Evolutionary conservation across 1,284 basidiomycete genomes (phyloP).

Genomic region (Austroboletus olivaceoglutinosus): DNA sequence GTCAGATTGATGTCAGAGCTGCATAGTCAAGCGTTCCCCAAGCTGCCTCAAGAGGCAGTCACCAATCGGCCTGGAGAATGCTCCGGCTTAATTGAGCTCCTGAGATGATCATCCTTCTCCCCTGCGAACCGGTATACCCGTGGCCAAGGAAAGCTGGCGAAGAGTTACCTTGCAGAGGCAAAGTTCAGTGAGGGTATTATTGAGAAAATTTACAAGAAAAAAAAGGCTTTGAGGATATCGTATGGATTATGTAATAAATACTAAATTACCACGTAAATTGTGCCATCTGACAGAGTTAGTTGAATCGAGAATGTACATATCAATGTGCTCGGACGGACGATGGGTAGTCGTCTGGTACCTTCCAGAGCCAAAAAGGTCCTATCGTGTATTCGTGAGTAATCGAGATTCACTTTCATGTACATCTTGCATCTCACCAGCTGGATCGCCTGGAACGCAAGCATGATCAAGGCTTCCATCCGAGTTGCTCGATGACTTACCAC

Average conservation of each 20-base stretch:
- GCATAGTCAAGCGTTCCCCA: slow-evolving; percentile 75
- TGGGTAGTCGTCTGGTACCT: slow-evolving; percentile 16
- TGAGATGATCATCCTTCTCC: slow-evolving; percentile 36
- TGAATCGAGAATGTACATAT: too few species aligned
- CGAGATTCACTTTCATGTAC: too few species aligned
- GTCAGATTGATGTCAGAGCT: slow-evolving; percentile 48
- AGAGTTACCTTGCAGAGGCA: slow-evolving; percentile 44
- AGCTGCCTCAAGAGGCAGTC: slow-evolving; percentile 42
- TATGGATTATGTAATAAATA: slow-evolving; percentile 17
- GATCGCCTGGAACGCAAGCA: slow-evolving; percentile 48
- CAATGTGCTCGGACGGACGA: slow-evolving; percentile 9
- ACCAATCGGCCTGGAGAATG: slow-evolving; percentile 45
- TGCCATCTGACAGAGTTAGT: too few species aligned
- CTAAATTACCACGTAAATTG: too few species aligned
- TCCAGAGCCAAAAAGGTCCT: slow-evolving; percentile 36
- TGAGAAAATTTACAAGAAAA: neutral
- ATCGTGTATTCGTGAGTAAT: neutral
- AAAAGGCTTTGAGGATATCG: neutral
- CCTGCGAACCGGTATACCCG: slow-evolving; percentile 51
- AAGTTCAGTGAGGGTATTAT: slow-evolving; percentile 38
- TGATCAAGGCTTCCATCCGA: neutral
- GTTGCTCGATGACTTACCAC: slow-evolving; percentile 37
- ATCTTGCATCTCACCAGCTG: slow-evolving; percentile 45
- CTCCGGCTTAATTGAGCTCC: slow-evolving; percentile 81
- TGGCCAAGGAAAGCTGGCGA: slow-evolving; percentile 34